Conservation (phyloP, 176 grass and related monocot species). For the Avena sativa region DNA sequence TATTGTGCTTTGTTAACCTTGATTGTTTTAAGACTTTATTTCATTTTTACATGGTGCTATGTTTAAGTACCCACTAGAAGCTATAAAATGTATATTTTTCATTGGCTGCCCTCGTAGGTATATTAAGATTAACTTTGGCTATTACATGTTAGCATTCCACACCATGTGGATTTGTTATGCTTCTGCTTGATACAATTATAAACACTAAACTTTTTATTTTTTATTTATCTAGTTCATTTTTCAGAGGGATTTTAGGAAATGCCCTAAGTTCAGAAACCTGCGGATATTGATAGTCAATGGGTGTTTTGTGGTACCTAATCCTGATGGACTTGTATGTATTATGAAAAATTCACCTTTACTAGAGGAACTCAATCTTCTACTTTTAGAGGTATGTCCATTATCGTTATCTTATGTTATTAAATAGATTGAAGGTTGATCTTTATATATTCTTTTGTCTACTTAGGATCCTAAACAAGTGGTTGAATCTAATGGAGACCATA, state of each 20-base stretch:
- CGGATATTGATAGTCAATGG: background rate
- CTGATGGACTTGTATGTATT: background rate
- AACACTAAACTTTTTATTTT: background rate
- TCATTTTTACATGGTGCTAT: background rate
- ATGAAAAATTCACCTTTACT: background rate
- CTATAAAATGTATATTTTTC: background rate
- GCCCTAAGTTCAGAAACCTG: background rate
- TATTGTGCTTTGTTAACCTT: background rate
- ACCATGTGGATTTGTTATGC: background rate
- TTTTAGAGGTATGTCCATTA: background rate
- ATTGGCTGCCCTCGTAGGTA: background rate
- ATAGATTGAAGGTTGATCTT: background rate
- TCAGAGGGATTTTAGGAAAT: background rate
- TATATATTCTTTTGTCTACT: background rate
- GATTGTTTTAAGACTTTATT: background rate
- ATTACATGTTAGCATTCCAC: background rate
- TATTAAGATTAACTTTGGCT: background rate
- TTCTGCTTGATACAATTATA: background rate
- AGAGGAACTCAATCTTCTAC: background rate
- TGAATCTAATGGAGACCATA: background rate
- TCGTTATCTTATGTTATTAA: background rate
- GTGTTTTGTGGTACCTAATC: background rate
- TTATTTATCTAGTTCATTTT: background rate
- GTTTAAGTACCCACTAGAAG: background rate
- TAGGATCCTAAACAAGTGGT: background rate